Percentiles rank a stretch among this genome's conserved stretches.
Conservation (phyloP, 306 rosid species). For the Neltuma alba region DNA sequence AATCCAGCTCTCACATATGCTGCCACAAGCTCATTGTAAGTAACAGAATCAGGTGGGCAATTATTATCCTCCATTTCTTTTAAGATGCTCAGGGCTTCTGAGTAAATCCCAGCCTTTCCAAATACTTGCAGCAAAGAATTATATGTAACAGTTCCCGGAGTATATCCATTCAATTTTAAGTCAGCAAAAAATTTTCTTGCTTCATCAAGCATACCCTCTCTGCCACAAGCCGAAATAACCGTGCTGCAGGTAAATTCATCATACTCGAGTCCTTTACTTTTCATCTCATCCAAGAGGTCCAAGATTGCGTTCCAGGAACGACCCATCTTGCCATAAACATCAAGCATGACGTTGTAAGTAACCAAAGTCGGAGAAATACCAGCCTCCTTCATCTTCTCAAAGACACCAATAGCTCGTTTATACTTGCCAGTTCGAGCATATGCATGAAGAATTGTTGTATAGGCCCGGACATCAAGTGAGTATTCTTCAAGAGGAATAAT, state of each 20-base stretch:
- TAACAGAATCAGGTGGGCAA: constrained; percentile 72
- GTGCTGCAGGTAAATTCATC: constrained; percentile 95
- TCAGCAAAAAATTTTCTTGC: constrained; percentile 74
- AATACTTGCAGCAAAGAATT: constrained; percentile 83
- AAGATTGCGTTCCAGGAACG: constrained; percentile 84
- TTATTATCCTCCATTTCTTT: constrained; percentile 83
- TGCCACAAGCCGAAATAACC: constrained; percentile 90
- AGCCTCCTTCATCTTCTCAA: constrained; percentile 68
- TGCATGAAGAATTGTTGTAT: constrained; percentile 74
- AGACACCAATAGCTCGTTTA: constrained; percentile 64
- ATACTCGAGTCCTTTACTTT: constrained; percentile 58
- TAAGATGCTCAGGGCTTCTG: constrained; percentile 77
- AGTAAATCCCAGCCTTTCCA: constrained; percentile 84
- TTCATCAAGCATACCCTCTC: constrained; percentile 83
- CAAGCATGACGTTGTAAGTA: constrained; percentile 94
- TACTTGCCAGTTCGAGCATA: constrained; percentile 80
- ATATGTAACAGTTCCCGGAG: constrained; percentile 80
- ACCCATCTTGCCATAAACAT: constrained; percentile 93
- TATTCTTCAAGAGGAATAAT: constrained; percentile 74
- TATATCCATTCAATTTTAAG: constrained; percentile 66
- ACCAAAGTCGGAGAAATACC: constrained; percentile 88
- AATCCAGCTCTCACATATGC: constrained; percentile 95
- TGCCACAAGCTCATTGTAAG: constrained; percentile 91
- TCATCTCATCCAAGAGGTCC: constrained; percentile 81
- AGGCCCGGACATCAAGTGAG: constrained; percentile 76